Evolutionary conservation across 2,329 filamentous ascomycete genomes (phyloP).

Genomic region (Ascochyta pisi): DNA sequence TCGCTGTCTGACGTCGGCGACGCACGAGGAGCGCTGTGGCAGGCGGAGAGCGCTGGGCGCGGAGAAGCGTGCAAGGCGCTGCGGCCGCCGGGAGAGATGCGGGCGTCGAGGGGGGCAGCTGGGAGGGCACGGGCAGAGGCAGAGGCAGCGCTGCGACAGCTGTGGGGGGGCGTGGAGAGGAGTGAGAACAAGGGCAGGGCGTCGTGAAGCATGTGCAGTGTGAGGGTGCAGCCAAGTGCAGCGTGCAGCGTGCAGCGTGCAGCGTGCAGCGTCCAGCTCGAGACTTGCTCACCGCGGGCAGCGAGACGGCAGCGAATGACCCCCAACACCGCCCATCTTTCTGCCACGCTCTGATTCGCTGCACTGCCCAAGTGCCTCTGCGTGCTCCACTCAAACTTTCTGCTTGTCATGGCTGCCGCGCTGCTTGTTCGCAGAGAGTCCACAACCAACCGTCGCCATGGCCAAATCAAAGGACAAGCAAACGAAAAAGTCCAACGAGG

Average conservation of each 20-base stretch:
- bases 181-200: constrained; percentile 19
- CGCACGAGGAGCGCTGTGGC: constrained; percentile 21
- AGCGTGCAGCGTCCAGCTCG: neutral
- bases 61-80: constrained; percentile 38
- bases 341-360: constrained; percentile 11
- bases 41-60: constrained; percentile 26
- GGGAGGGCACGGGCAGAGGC: constrained; percentile 18
- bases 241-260: constrained; percentile 8
- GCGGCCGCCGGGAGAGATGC: constrained; percentile 23
- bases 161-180: constrained; percentile 3
- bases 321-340: constrained; percentile 1
- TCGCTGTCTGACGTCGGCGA: constrained; percentile 23
- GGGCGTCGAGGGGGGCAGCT: constrained; percentile 30
- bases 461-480: constrained; percentile 42
- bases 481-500: constrained; percentile 20
- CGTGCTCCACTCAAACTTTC: constrained; percentile 43
- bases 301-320: constrained; percentile 6
- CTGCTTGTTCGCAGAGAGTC: constrained; percentile 6
- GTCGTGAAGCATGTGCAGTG: constrained; percentile 25
- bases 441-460: constrained; percentile 30
- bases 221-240: constrained; percentile 17
- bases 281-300: constrained; percentile 12
- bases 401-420: constrained; percentile 18
- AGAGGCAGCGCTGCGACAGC: constrained; percentile 13
- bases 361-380: neutral